These are phyloP conservation scores for Jacaranda copaia DNA, from an alignment of 257 asterid genomes.

Conservation along the genomic window DNA sequence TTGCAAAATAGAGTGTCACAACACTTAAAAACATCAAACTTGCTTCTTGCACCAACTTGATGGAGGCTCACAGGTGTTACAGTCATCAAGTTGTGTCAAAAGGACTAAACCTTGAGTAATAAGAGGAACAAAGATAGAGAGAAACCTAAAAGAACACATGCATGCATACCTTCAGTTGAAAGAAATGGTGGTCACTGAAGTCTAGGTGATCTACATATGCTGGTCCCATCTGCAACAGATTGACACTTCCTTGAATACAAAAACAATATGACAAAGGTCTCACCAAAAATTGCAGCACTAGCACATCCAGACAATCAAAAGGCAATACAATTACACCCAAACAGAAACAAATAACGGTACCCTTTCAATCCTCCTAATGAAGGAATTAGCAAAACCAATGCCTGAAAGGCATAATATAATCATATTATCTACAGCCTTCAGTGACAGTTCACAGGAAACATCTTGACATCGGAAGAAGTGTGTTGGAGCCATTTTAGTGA, in stretches of 20 bases:
- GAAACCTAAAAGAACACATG: not conserved
- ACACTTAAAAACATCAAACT: slow-evolving; percentile 4
- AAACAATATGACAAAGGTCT: slow-evolving; percentile 11
- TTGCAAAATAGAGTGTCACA: slow-evolving; percentile 12
- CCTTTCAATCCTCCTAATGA: slow-evolving; percentile 63
- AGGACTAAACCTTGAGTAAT: not conserved
- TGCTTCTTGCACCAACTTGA: not conserved
- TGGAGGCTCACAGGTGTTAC: not conserved
- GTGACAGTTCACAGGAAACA: slow-evolving; percentile 50
- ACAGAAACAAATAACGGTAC: slow-evolving; percentile 40
- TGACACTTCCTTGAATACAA: slow-evolving; percentile 28
- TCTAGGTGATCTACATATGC: slow-evolving; percentile 74
- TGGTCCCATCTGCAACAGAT: slow-evolving; percentile 79
- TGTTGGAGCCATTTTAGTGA: slow-evolving; percentile 70
- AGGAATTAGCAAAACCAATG: slow-evolving; percentile 83
- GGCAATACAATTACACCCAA: not conserved
- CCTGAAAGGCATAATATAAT: slow-evolving; percentile 80
- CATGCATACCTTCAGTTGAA: slow-evolving; percentile 60
- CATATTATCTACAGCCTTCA: slow-evolving; percentile 47
- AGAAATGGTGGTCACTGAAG: slow-evolving; percentile 86
- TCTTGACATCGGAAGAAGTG: slow-evolving; percentile 65
- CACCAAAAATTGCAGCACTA: not conserved
- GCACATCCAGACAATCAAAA: slow-evolving; percentile 6
- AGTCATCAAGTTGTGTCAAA: not conserved
- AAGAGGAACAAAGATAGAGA: not conserved